These are phyloP conservation scores for Boletus hoseneyae DNA, from an alignment of 1,284 basidiomycete genomes.

Conservation along the genomic window DNA sequence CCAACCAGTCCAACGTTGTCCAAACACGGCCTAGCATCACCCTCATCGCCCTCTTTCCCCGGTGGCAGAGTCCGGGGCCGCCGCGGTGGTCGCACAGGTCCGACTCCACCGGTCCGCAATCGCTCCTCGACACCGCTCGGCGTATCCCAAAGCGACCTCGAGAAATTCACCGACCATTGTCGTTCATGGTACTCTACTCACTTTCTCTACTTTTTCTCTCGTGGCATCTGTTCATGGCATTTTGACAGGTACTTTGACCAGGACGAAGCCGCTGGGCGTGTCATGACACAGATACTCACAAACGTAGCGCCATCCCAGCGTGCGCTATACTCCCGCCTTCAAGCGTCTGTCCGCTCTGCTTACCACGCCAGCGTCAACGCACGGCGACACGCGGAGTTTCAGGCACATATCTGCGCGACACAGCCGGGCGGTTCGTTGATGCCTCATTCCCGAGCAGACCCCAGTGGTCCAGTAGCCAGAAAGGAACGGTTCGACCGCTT, in stretches of 20 bases:
- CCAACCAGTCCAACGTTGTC: conserved; percentile 44
- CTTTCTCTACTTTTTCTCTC: neutral
- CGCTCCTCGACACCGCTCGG: conserved; percentile 64
- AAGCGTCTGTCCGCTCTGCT: conserved; percentile 71
- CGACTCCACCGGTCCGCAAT: conserved; percentile 51
- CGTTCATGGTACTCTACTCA: conserved; percentile 55
- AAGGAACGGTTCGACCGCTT: conserved; percentile 73
- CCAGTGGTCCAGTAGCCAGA: conserved; percentile 54
- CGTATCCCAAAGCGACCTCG: conserved; percentile 57
- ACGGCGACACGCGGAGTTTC: conserved; percentile 70
- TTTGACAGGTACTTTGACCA: conserved; percentile 69
- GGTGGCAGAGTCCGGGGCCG: conserved; percentile 39
- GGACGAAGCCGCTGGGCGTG: conserved; percentile 66
- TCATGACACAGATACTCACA: conserved; percentile 74
- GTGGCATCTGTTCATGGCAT: conserved; percentile 4
- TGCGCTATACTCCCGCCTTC: conserved; percentile 71
- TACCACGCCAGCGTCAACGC: conserved; percentile 71
- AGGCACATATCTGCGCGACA: conserved; percentile 68
- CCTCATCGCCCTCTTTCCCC: conserved; percentile 57
- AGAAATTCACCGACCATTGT: conserved; percentile 69
- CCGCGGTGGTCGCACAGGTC: conserved; percentile 44
- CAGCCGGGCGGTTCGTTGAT: conserved; percentile 69
- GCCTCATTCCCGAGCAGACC: conserved; percentile 63
- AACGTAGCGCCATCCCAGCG: conserved; percentile 74
- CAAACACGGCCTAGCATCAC: conserved; percentile 42